Percentiles rank a stretch among this genome's conserved stretches.
These are phyloP conservation scores for Fusarium napiforme DNA, from an alignment of 2,329 filamentous ascomycete species.

Conservation along the genomic window DNA sequence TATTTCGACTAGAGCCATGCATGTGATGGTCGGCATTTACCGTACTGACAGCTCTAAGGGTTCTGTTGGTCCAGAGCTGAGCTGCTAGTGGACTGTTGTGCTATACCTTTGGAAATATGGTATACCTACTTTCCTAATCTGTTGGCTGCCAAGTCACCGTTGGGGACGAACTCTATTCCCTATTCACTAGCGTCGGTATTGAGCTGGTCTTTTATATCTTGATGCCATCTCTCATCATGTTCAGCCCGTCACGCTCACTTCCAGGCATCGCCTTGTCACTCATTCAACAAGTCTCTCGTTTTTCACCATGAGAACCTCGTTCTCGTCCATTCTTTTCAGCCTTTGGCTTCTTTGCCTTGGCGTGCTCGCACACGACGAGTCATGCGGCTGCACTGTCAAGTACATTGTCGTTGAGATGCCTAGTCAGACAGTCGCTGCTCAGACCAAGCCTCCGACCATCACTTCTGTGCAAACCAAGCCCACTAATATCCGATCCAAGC, in stretches of 20 bases:
- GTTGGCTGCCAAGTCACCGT: constrained; percentile 17
- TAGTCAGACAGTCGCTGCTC: neutral
- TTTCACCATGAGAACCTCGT: constrained; percentile 15
- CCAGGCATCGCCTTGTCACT: constrained; percentile 11
- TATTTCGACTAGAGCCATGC: constrained; percentile 1
- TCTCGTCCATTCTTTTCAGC: constrained; percentile 27
- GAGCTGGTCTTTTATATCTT: neutral
- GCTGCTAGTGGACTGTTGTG: neutral
- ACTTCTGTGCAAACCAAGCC: neutral
- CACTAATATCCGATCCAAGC: neutral
- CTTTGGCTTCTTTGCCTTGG: constrained; percentile 3
- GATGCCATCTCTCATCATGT: neutral
- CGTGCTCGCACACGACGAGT: neutral
- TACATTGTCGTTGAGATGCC: constrained; percentile 24
- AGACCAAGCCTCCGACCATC: neutral
- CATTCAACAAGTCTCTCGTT: neutral
- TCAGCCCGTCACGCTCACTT: neutral
- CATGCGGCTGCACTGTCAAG: constrained; percentile 18
- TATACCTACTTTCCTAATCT: constrained; percentile 14
- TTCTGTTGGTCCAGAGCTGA: neutral
- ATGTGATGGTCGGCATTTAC: constrained; percentile 3
- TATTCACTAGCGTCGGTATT: neutral
- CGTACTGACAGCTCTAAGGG: constrained; percentile 4
- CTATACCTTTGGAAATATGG: neutral
- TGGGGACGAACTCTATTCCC: constrained; percentile 3